Evolutionary conservation across 2,329 filamentous ascomycete species (phyloP).

Genomic region (Leptographium flavum): DNA sequence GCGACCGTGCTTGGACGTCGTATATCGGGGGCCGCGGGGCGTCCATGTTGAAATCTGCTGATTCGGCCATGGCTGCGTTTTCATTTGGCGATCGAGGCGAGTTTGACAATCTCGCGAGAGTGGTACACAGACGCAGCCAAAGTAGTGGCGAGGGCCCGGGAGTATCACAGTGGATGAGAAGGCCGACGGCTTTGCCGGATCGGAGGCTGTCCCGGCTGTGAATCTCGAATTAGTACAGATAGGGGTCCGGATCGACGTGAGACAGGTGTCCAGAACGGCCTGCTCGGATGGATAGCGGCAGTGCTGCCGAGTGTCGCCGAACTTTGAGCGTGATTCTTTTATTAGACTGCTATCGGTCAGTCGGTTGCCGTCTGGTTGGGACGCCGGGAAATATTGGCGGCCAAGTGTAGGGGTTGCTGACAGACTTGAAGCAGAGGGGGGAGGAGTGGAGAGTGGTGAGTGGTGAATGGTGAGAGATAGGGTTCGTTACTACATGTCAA

Average conservation of each 20-base stretch:
- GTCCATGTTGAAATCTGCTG: background rate
- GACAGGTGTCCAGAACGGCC: too few relatives aligned
- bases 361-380: background rate
- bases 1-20: constrained; percentile 5
- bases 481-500: too few relatives aligned
- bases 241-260: too few relatives aligned
- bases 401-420: background rate
- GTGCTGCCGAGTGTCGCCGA: background rate
- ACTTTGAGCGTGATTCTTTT: too few relatives aligned
- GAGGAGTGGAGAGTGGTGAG: background rate
- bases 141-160: too few relatives aligned
- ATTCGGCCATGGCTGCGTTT: background rate
- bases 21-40: background rate
- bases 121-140: background rate
- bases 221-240: too few relatives aligned
- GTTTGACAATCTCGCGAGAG: background rate
- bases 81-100: background rate
- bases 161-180: too few relatives aligned
- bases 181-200: too few relatives aligned
- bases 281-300: too few relatives aligned
- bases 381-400: background rate
- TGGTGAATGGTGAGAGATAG: background rate
- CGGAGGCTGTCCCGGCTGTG: too few relatives aligned
- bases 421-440: background rate
- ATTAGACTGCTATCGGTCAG: background rate